Evolutionary conservation across 768 basidiomycete species (phyloP), one percentile per base, ranked within the genome.

Genomic region (Trametes cingulata): DNA sequence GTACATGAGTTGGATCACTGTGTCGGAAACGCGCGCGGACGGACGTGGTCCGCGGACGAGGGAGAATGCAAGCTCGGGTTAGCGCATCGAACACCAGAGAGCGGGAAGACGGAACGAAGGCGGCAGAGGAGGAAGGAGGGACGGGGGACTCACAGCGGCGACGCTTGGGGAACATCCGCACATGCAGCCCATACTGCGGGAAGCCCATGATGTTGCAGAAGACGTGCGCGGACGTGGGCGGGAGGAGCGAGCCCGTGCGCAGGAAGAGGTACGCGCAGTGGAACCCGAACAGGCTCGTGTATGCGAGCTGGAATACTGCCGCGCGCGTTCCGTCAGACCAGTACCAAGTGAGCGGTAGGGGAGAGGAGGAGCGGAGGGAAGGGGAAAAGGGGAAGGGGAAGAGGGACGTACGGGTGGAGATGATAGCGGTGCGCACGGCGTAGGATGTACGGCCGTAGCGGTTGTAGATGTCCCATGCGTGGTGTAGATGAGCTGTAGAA

Each of bases 171-270:
- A 82, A 85, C 55, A 74, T 71, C 40, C 67, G 65, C 36, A 91
- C 67, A 58, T 94, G 92, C 29, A 76, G 73, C 0, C 63, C 68
- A 24, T 88, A 80, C 52, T 86, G 80, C 2, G 96, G 97, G 27
- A 98, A 67, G 0, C 95, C 95, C 92, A 98, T 95, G 50, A 90
- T 72, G 69, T 99, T 99, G 78, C 97, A 98, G 70, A 94, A 96
- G 0, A 90, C 75, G 69, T 99, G 97, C 0, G 93, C 85, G 9
- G 82, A 73, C 55, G 95, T 80, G 2, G 95, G 79, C 1, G 94
- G 88, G 29, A 88, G 72, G 59, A 98, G 74, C 5, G 93, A 95
- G 15, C 88, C 85, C 4, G 95, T 94, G 49, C 90, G 85, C 8
- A 96, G 78, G 75, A 95, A 93, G 42, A 97, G 81, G 73, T 85